Evolutionary conservation across 441 rosid species (phyloP), one percentile per base, ranked within the genome.

Genomic region (Melastoma candidum): DNA sequence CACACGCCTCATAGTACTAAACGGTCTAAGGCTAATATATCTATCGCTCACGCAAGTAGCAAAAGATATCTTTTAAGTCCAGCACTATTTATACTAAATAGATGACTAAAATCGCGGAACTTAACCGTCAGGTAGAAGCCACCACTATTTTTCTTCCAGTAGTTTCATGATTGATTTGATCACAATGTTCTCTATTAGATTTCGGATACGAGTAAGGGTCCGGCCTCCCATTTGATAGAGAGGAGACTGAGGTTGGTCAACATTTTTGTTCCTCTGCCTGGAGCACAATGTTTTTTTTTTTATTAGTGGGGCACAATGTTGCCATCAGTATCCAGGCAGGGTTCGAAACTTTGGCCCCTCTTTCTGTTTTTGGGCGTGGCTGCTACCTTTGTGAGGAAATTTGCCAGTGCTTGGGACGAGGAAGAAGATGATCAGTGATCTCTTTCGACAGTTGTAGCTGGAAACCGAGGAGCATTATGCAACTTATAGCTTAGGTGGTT

Each of bases 191-290:
- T 7, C 98, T 95, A 22, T 69, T 90, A 60, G 72, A 74, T 14
- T 96, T 96, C 36, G 96, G 98, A 9, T 90, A 87, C 12, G 97
- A 96, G 10, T 90, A 82, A 53, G 95, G 97, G 12, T 87, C 65
- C 47, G 90, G 97, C 3, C 83, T 72, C 54, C 90, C 79, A 11
- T 76, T 72, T 72, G 79, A 72, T 6, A 17, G 22, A 17, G 22
- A 17, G 86, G 90, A 1, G 96, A 92, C 43, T 82, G 85, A 84
- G 90, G 85, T 13, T 87, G 96, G 96, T 90, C 96, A 2, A 95
- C 98, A 0, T 90, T 90, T 70, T 84, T 95, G 9, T 87, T 74
- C 76, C 87, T 83, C 50, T 85, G 26, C 96, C 95, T 1, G 88
- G 93, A 52, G 22, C 22, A 17, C 22, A 17, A 17, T 17, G 22